Evolutionary conservation across 331 rosid species (phyloP).

Genomic region (Prunus yedoensis): DNA sequence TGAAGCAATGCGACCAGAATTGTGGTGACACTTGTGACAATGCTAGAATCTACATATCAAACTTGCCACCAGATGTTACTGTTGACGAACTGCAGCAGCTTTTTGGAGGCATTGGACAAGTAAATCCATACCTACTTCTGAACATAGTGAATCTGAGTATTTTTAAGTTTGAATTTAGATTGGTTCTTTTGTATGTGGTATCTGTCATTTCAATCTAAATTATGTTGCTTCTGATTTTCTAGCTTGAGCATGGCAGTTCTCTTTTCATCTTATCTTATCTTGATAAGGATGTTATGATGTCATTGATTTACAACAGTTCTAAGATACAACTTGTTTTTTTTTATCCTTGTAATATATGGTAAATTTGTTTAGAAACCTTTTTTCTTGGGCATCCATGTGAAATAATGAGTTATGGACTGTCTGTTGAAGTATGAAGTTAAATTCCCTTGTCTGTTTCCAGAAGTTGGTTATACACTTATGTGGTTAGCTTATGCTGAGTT

Average conservation of each 20-base stretch:
- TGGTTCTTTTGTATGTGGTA: not conserved
- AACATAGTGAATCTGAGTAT: not conserved
- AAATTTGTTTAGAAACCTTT: not conserved
- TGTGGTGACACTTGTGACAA: conserved; percentile 92
- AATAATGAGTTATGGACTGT: not conserved
- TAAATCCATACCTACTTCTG: conserved; percentile 39
- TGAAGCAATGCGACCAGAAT: conserved; percentile 91
- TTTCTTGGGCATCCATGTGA: not conserved
- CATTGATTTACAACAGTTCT: not conserved
- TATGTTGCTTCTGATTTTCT: not conserved
- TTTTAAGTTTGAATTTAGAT: not conserved
- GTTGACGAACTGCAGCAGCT: conserved; percentile 81
- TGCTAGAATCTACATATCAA: conserved; percentile 94
- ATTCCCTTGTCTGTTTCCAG: not conserved
- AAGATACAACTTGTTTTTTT: too few species aligned
- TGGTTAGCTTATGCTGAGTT: conserved; percentile 4
- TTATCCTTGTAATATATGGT: not conserved
- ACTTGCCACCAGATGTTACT: conserved; percentile 91
- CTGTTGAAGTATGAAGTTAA: not conserved
- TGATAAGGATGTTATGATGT: too few species aligned
- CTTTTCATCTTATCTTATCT: not conserved
- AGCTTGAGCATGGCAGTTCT: not conserved
- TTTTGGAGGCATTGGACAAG: conserved; percentile 99
- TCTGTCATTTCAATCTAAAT: not conserved
- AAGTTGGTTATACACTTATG: not conserved